Base-by-base conservation (phyloP, 139 green algal genomes). In the Chlamydomonas schloesseri region DNA sequence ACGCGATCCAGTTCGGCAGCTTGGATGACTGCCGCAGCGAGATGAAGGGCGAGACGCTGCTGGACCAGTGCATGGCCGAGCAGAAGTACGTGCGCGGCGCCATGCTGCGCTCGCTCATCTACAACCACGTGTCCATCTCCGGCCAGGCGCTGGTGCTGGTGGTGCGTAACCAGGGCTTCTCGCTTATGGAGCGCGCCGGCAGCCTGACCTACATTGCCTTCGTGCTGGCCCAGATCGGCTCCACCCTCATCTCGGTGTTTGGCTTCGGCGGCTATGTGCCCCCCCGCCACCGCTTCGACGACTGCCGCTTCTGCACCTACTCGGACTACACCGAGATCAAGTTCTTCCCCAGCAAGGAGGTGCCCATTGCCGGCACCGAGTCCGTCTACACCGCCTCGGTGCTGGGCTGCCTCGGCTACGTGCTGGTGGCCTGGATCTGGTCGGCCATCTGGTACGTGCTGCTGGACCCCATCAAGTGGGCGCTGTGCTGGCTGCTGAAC, bases 81-180 rank as follows among this genome's bases (percentile, higher is more conserved):
- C 94, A 97, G 88, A 87, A 73, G 13, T 97, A 94, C 46, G 89
- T 96, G 33, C 91, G 95, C 47, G 92, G 92, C 46, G 92, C 94
- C 68, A 97, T 97, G 92, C 90, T 92, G 20, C 90, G 95, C 67
- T 85, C 92, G 34, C 86, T 96, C 28, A 80, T 97, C 31, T 97
- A 97, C 85, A 84, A 80, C 64, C 94, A 97, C 79, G 93, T 94
- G 24, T 97, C 93, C 29, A 82, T 97, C 31, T 93, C 87, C 46
- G 95, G 95, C 29, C 94, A 97, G 91, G 94, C 93, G 11, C 83
- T 98, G 9, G 95, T 98, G 70, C 97, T 98, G 86, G 95, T 98
- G 18, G 94, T 97, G 33, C 93, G 95, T 65, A 95, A 90, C 60
- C 71, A 89, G 46, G 73, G 62, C 21, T 94, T 90, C 81, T 97